A percentile compares a stretch with the other conserved stretches of the same genome.
phyloP scores from a whole-genome alignment of 2,329 filamentous ascomycete species.

The Aspergillus ruber region DNA sequence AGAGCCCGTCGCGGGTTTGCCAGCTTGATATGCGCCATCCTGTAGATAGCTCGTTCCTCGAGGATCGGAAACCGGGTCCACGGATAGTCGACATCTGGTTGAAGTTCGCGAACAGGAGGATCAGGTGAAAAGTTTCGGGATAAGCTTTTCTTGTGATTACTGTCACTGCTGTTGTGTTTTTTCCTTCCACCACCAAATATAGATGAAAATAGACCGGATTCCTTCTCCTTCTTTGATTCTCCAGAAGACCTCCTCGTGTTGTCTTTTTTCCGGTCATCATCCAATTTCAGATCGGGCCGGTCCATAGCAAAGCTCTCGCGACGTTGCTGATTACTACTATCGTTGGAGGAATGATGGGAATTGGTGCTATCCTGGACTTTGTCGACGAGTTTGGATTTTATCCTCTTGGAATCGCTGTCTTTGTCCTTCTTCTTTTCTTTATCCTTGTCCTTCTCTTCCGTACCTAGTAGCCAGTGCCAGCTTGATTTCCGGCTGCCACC shows the following conservation, averaged over 20 bases:
- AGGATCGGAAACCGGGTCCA: constrained; percentile 94
- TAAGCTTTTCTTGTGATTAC: constrained; percentile 64
- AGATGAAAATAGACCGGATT: constrained; percentile 78
- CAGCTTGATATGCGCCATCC: constrained; percentile 97
- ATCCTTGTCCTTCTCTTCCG: constrained; percentile 62
- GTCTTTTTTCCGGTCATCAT: constrained; percentile 68
- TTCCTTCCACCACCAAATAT: constrained; percentile 89
- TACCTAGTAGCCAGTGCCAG: constrained; percentile 68
- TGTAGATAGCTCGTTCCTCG: constrained; percentile 93
- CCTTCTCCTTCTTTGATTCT: constrained; percentile 77
- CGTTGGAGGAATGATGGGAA: constrained; percentile 79
- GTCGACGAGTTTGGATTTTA: constrained; percentile 48
- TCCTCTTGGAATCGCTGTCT: constrained; percentile 59
- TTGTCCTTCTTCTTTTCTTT: constrained; percentile 53
- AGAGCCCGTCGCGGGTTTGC: constrained; percentile 91
- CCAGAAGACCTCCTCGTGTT: constrained; percentile 62
- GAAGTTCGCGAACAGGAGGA: constrained; percentile 63
- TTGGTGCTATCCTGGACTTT: constrained; percentile 68
- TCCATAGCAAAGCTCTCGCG: constrained; percentile 82
- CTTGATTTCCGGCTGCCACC: constrained; percentile 66
- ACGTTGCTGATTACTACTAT: constrained; percentile 58
- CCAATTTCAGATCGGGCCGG: constrained; percentile 67
- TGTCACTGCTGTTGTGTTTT: constrained; percentile 71
- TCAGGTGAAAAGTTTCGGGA: constrained; percentile 75
- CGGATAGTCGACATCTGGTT: constrained; percentile 87